These are phyloP conservation scores for Erodium moschatum DNA, from an alignment of 441 rosid genomes.

Conservation along the genomic window DNA sequence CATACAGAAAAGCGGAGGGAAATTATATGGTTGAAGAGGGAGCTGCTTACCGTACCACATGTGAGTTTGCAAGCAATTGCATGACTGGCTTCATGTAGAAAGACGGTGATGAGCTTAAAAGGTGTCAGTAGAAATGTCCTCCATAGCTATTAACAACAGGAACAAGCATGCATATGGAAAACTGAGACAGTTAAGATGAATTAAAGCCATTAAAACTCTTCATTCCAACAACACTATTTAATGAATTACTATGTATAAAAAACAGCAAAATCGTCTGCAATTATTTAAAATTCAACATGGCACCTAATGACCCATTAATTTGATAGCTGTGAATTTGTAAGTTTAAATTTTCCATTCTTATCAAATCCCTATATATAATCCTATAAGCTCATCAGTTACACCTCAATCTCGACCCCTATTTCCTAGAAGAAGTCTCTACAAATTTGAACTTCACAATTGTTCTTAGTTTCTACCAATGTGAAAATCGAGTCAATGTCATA, in stretches of 20 bases:
- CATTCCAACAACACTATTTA: background rate
- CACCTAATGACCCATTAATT: background rate
- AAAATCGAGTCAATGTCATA: background rate
- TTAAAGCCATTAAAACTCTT: background rate
- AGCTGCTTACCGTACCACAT: slow-evolving; percentile 73
- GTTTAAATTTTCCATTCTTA: background rate
- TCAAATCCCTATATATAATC: background rate
- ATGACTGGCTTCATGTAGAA: slow-evolving; percentile 88
- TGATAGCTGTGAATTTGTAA: background rate
- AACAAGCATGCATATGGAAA: slow-evolving; percentile 12
- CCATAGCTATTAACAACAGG: slow-evolving; percentile 49
- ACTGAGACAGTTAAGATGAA: background rate
- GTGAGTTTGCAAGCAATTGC: slow-evolving; percentile 92
- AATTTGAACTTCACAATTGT: background rate
- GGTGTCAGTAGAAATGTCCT: slow-evolving; percentile 76
- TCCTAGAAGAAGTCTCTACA: background rate
- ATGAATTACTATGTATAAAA: background rate
- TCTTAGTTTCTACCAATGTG: background rate
- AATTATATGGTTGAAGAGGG: slow-evolving; percentile 18
- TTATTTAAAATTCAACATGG: too few relatives aligned
- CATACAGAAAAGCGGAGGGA: slow-evolving; percentile 8
- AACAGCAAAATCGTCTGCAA: background rate
- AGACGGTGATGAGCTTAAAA: slow-evolving; percentile 87
- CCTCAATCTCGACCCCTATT: background rate
- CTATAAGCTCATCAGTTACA: background rate